Conservation (phyloP, 257 asterid species). For the Jaltomata sinuosa region DNA sequence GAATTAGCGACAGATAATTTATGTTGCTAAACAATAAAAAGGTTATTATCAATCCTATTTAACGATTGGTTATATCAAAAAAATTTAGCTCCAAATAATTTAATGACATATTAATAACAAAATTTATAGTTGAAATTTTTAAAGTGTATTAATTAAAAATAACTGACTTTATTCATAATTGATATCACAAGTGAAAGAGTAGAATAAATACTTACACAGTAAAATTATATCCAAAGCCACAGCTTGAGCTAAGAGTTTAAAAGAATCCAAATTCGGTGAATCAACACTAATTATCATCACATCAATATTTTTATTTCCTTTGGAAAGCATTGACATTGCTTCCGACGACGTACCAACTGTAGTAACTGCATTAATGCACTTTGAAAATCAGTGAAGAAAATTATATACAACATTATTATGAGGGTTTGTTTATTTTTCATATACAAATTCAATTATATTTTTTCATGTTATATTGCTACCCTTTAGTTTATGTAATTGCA, state of each 20-base stretch:
- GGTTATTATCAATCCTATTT: background rate
- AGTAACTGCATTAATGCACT: background rate
- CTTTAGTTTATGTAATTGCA: background rate
- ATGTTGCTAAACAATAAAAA: background rate
- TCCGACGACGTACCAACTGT: background rate
- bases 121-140: background rate
- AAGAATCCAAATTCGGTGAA: background rate
- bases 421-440: background rate
- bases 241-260: background rate
- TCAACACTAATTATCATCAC: background rate
- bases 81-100: background rate
- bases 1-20: background rate
- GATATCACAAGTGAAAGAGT: background rate
- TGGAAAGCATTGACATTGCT: background rate
- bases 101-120: background rate
- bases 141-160: background rate
- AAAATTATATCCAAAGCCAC: background rate
- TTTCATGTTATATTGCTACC: background rate
- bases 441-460: background rate
- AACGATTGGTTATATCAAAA: background rate
- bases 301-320: background rate
- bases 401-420: background rate
- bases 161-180: background rate
- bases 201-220: background rate
- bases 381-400: background rate